Base-by-base conservation (phyloP, 257 asterid species). In the Nicotiana knightiana region DNA sequence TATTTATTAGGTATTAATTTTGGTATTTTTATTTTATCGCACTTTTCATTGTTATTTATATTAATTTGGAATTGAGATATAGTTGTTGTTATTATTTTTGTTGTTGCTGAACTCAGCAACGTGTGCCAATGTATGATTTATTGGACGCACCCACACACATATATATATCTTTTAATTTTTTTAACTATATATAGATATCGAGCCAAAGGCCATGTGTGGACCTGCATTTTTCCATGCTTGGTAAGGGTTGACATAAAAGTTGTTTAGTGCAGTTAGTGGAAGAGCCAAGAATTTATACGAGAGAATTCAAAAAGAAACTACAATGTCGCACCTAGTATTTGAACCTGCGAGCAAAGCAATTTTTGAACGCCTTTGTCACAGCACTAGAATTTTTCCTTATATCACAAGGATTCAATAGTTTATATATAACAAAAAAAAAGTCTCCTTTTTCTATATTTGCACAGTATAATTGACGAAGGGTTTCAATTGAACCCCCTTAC, bases 1-100 rank as follows among this genome's bases (percentile, higher is more conserved):
- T 91, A 48, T 16, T 83, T 63, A 54, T 83, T 26, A 83, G 93
- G 97, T 91, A 91, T 67, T 53, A 43, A 37, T 17, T 66, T 62
- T 32, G 92, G 97, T 92, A 89, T 43, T 55, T 67, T 66, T 53
- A 58, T 67, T 1, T 63, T 39, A 53, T 84, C 18, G 76, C 76
- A 39, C 28, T 67, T 67, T 17, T 17, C 53, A 3, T 67, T 67
- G 30, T 33, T 67, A 17, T 32, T 33, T 35, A 73, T 51, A 73
- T 26, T 73, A 46, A 48, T 46, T 73, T 71, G 39, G 39, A 71
- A 71, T 0, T 46, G 37, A 0, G 37, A 13, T 35, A 46, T 68
- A 54, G 35, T 48, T 21, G 62, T 73, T 21, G 39, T 48, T 48
- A 18, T 12, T 46, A 58, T 1, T 73, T 37, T 26, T 48, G 39